Percentiles rank a stretch among this genome's conserved stretches.
phyloP scores from a whole-genome alignment of 768 basidiomycete species.

The Ramaria sp. region DNA sequence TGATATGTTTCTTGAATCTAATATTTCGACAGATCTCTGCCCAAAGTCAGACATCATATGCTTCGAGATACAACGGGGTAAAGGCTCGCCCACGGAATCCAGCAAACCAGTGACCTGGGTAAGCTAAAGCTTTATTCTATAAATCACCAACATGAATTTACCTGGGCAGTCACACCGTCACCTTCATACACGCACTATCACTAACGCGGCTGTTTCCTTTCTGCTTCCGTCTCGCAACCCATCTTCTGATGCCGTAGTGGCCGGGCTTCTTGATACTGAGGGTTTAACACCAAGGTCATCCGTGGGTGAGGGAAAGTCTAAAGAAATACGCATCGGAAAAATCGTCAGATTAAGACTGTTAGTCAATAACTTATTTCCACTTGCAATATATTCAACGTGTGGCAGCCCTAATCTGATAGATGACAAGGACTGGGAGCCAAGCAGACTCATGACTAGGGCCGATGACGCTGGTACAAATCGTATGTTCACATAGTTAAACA shows the following conservation, averaged over 20 bases:
- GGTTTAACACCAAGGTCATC: constrained; percentile 28
- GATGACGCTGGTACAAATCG: constrained; percentile 38
- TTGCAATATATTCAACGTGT: background rate
- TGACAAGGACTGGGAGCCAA: constrained; percentile 39
- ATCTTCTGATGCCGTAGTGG: constrained; percentile 25
- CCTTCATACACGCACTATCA: background rate
- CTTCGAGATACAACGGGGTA: background rate
- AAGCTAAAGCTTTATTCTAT: background rate
- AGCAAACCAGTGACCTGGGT: background rate
- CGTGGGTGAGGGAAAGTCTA: constrained; percentile 18
- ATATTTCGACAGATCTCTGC: background rate
- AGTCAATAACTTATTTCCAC: constrained; percentile 12
- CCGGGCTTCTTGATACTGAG: constrained; percentile 36
- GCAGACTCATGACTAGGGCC: constrained; percentile 33
- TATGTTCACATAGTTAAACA: constrained; percentile 21
- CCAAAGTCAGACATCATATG: constrained; percentile 1
- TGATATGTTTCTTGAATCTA: background rate
- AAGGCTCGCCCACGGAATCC: background rate
- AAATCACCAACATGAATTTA: background rate
- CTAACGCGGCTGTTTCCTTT: background rate
- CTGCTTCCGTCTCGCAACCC: background rate
- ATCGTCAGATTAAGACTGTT: constrained; percentile 46
- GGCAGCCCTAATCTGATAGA: constrained; percentile 45
- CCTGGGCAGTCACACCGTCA: background rate
- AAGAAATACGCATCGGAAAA: constrained; percentile 36